phyloP scores from a whole-genome alignment of 805 yeast species.

The Metschnikowia drakensbergensis region DNA sequence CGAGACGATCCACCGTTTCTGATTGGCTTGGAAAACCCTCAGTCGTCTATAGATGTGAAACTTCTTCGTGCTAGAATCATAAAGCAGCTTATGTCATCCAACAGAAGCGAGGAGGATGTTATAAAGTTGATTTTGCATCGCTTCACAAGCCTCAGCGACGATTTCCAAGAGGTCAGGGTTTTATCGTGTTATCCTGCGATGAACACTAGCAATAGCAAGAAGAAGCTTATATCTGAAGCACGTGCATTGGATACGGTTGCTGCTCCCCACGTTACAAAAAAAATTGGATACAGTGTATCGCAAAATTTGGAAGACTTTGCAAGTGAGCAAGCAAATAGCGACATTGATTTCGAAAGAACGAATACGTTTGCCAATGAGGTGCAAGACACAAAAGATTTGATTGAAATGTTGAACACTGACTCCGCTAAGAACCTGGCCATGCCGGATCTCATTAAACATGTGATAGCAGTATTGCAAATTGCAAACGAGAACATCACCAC shows the following conservation, averaged over 20 bases:
- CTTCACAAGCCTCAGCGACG: slow-evolving; percentile 9
- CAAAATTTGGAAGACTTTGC: slow-evolving; percentile 5
- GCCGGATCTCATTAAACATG: background rate
- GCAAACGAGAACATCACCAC: background rate
- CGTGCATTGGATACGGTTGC: background rate
- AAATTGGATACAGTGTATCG: slow-evolving; percentile 4
- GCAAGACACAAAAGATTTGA: background rate
- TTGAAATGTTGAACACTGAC: background rate
- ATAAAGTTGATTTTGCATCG: background rate
- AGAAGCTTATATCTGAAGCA: background rate
- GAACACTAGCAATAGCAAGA: slow-evolving; percentile 1
- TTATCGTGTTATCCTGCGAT: slow-evolving; percentile 4
- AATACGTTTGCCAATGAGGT: slow-evolving; percentile 16
- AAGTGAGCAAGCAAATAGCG: slow-evolving; percentile 4
- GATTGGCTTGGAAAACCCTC: background rate
- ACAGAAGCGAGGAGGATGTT: background rate
- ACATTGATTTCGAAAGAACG: slow-evolving; percentile 13
- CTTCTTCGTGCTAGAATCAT: background rate
- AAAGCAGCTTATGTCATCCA: background rate
- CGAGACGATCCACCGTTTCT: background rate
- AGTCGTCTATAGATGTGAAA: background rate
- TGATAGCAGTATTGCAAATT: slow-evolving; percentile 2
- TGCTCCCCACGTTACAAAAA: background rate
- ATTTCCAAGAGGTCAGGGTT: slow-evolving; percentile 5
- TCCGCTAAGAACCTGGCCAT: background rate